Conservation (phyloP, 179 eudicot genomes). For the Beta corolliflora region DNA sequence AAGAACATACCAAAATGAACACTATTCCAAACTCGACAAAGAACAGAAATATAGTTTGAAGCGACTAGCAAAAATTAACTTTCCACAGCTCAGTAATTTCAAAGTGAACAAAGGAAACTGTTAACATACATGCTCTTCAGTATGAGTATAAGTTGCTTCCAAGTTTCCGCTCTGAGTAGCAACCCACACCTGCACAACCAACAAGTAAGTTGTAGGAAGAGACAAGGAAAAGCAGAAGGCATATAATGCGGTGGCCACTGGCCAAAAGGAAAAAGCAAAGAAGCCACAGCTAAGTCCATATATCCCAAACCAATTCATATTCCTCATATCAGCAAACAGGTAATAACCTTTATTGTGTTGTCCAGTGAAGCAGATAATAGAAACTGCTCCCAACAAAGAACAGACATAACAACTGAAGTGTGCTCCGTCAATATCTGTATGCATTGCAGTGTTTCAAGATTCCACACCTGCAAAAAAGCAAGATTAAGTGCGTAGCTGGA, state of each 20-base stretch:
- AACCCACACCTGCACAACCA: constrained; percentile 75
- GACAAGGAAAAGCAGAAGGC: neutral
- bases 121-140: constrained; percentile 73
- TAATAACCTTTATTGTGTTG: constrained; percentile 73
- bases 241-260: neutral
- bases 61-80: constrained; percentile 7
- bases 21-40: neutral
- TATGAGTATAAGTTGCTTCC: constrained; percentile 92
- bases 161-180: constrained; percentile 77
- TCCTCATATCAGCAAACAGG: constrained; percentile 5
- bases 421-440: constrained; percentile 78
- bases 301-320: neutral
- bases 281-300: neutral
- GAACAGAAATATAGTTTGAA: neutral
- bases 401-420: constrained; percentile 84
- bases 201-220: neutral
- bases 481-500: constrained; percentile 12
- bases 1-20: neutral
- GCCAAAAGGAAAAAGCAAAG: neutral
- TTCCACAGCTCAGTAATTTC: neutral
- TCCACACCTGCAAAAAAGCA: constrained; percentile 70
- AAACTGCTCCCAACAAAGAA: constrained; percentile 97
- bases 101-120: neutral
- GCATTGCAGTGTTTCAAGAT: constrained; percentile 86
- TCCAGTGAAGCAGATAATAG: constrained; percentile 86